Evolutionary conservation across 331 rosid species (phyloP).

Genomic region (Malus hybrid): DNA sequence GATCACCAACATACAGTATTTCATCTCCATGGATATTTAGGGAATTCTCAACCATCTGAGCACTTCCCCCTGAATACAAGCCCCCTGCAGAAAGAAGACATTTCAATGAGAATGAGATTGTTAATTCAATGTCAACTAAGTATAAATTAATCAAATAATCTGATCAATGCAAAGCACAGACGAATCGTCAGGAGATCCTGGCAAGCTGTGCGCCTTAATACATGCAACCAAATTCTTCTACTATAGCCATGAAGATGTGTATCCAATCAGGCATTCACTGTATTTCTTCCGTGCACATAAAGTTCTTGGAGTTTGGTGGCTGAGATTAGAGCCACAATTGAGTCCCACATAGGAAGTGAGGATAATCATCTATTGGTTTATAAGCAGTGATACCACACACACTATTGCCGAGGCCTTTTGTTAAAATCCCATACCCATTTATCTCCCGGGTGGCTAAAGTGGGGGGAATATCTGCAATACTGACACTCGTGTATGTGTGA

Average conservation of each 20-base stretch:
- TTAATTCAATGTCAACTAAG: neutral
- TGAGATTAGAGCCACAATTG: too few species aligned
- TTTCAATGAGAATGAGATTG: neutral
- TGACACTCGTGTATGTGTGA: too few species aligned
- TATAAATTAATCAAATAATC: neutral
- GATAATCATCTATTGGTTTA: too few species aligned
- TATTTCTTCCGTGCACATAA: neutral
- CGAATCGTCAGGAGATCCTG: neutral
- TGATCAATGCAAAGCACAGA: neutral
- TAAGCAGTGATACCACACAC: too few species aligned
- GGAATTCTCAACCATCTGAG: constrained; percentile 92
- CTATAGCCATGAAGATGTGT: neutral
- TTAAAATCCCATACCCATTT: too few species aligned
- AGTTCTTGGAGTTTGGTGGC: too few species aligned
- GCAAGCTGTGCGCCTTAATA: neutral
- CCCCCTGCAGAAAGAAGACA: constrained; percentile 62
- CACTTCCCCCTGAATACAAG: constrained; percentile 94
- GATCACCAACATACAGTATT: constrained; percentile 94
- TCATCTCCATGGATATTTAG: constrained; percentile 86
- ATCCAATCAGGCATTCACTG: neutral
- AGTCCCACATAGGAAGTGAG: too few species aligned
- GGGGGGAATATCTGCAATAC: too few species aligned
- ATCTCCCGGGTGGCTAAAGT: too few species aligned
- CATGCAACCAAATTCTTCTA: neutral
- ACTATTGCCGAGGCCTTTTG: too few species aligned